Conservation (phyloP, 176 grass and related monocot genomes). For the Ensete glaucum region DNA sequence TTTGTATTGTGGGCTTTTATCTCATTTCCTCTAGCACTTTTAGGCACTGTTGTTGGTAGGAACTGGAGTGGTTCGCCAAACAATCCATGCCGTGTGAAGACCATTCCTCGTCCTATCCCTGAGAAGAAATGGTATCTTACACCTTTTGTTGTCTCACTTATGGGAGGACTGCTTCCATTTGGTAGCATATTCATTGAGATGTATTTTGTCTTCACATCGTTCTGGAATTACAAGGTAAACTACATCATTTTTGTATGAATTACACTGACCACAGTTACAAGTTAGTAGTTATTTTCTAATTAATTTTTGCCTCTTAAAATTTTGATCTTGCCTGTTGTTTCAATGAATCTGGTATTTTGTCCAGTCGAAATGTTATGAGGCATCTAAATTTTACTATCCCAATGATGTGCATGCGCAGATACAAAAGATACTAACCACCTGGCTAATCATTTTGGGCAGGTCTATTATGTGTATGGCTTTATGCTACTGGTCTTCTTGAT, state of each 20-base stretch:
- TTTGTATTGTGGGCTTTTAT: conserved; percentile 81
- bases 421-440: conserved; percentile 14
- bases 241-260: not conserved
- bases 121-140: conserved; percentile 91
- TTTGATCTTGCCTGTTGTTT: not conserved
- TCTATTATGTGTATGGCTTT: conserved; percentile 88
- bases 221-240: conserved; percentile 96
- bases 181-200: conserved; percentile 94
- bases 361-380: not conserved
- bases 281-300: not conserved
- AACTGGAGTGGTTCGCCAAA: conserved; percentile 81
- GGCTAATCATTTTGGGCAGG: conserved; percentile 31
- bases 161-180: conserved; percentile 85
- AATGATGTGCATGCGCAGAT: not conserved
- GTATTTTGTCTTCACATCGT: conserved; percentile 93
- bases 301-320: too few species aligned
- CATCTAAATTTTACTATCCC: not conserved
- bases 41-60: conserved; percentile 78
- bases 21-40: conserved; percentile 68
- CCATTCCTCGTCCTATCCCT: conserved; percentile 76
- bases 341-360: too few species aligned
- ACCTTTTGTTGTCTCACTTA: conserved; percentile 63
- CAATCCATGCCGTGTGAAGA: conserved; percentile 83
- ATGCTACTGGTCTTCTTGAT: conserved; percentile 86
- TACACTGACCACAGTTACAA: not conserved